These are phyloP conservation scores for Vaccinium myrtillus DNA, from an alignment of 148 eudicot genomes.

Conservation along the genomic window DNA sequence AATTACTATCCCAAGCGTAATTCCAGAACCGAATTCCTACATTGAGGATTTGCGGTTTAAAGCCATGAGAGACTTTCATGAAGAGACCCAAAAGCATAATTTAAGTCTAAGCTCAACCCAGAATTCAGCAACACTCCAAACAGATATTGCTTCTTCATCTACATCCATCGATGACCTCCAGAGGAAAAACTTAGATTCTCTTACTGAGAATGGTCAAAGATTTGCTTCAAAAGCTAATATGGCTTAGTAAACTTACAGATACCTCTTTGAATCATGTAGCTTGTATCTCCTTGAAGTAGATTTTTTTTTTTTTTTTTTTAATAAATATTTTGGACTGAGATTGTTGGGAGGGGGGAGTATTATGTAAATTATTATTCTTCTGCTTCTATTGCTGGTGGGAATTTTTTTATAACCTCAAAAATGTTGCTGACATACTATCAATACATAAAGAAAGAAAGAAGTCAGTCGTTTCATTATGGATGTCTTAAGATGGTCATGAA, in stretches of 20 bases:
- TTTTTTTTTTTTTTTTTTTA: background rate
- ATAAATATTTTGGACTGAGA: background rate
- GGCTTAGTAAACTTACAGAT: background rate
- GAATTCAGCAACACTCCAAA: constrained; percentile 2
- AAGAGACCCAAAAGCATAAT: constrained; percentile 21
- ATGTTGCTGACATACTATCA: background rate
- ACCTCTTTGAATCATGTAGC: background rate
- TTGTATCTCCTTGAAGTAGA: background rate
- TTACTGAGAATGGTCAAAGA: constrained; percentile 5
- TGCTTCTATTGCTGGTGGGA: background rate
- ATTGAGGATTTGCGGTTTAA: constrained; percentile 53
- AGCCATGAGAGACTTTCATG: constrained; percentile 49
- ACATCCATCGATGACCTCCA: constrained; percentile 11
- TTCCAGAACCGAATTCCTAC: constrained; percentile 25
- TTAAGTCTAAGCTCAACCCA: constrained; percentile 11
- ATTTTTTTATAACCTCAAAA: background rate
- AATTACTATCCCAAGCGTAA: constrained; percentile 28
- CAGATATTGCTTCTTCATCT: constrained; percentile 20
- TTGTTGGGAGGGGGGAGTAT: background rate
- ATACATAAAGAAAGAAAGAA: background rate
- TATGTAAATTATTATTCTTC: background rate
- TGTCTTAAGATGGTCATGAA: background rate
- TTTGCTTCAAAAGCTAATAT: background rate
- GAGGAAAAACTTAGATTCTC: constrained; percentile 14
- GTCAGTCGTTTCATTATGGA: background rate